phyloP scores from a whole-genome alignment of 768 basidiomycete species.

The Exidia glandulosa region DNA sequence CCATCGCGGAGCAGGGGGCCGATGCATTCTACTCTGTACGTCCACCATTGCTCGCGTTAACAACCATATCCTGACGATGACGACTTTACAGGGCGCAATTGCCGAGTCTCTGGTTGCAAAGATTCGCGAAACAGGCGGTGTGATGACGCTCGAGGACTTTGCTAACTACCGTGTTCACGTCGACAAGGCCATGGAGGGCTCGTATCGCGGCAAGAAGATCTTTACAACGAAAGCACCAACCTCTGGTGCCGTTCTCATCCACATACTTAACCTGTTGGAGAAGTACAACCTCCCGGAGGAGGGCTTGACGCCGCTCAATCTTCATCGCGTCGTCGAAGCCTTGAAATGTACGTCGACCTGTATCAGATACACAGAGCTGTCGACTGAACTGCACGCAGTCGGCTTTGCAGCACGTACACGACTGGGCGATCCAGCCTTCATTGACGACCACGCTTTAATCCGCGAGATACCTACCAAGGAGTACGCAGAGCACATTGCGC shows the following conservation, averaged over 20 bases:
- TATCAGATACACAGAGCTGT: no score
- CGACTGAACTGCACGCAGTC: conserved; percentile 33
- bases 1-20: conserved; percentile 66
- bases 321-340: conserved; percentile 74
- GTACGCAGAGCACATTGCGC: conserved; percentile 49
- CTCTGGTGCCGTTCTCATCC: conserved; percentile 78
- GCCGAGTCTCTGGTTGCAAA: conserved; percentile 71
- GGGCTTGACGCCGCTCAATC: conserved; percentile 48
- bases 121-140: conserved; percentile 61
- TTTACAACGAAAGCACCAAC: conserved; percentile 82
- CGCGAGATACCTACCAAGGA: conserved; percentile 54
- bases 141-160: conserved; percentile 67
- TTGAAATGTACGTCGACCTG: conserved; percentile 52
- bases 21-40: conserved; percentile 71
- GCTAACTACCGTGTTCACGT: conserved; percentile 58
- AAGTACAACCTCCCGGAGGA: conserved; percentile 41
- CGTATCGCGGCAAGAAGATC: conserved; percentile 64
- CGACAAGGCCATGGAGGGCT: conserved; percentile 62
- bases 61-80: conserved; percentile 7
- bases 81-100: conserved; percentile 50
- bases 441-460: conserved; percentile 44
- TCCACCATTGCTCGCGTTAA: conserved; percentile 8
- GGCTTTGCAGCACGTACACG: conserved; percentile 65
- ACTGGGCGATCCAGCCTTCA: conserved; percentile 68
- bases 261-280: conserved; percentile 87